Base-by-base conservation (phyloP, 2,329 filamentous ascomycete species). In the Elsinoe arachidis region DNA sequence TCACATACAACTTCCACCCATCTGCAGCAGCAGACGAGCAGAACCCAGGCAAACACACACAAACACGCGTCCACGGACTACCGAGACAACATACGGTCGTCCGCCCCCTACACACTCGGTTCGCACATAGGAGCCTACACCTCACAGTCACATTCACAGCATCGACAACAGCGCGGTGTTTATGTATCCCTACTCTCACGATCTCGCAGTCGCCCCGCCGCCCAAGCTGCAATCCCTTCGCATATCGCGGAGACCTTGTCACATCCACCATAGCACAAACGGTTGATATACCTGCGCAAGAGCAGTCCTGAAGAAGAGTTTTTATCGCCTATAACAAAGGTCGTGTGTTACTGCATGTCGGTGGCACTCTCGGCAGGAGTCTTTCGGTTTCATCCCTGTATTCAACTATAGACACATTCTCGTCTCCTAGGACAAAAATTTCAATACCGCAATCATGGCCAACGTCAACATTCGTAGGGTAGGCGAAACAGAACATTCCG, bases 121-220 rank as follows among this genome's bases (percentile, higher is more conserved):
- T 21, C 43, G 26, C 21, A n/a, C 14, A 11, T 33, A 33, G 52
- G 41, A 59, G 52, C 46, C 17, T 38, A 34, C 51, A 15, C 37
- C 15, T 35, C 15, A 6, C 43, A 41, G 30, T 15, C 17, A 37
- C 17, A 59, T 19, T 23, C 21, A 56, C 57, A 49, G 41, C 34
- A 59, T 53, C 47, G 55, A 57, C 60, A 46, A 52, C 43, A 62
- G 63, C 58, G 61, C 65, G 66, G 66, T 64, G 90, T 95, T 88
- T 95, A 95, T 95, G 90, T 95, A 95, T 96, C 87, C 89, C 88
- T 87, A 87, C 85, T 83, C 83, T 84, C 84, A 88, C 87, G 85
- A 90, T 85, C 90, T 89, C 85, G 88, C 86, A 88, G 86, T 92
- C 86, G 85, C 86, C 79, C 85, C 86, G 83, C 89, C 89, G 81